Percentiles rank a stretch among this genome's conserved stretches.
These are phyloP conservation scores for Coprinellus micaceus DNA, from an alignment of 768 basidiomycete species.

Conservation along the genomic window DNA sequence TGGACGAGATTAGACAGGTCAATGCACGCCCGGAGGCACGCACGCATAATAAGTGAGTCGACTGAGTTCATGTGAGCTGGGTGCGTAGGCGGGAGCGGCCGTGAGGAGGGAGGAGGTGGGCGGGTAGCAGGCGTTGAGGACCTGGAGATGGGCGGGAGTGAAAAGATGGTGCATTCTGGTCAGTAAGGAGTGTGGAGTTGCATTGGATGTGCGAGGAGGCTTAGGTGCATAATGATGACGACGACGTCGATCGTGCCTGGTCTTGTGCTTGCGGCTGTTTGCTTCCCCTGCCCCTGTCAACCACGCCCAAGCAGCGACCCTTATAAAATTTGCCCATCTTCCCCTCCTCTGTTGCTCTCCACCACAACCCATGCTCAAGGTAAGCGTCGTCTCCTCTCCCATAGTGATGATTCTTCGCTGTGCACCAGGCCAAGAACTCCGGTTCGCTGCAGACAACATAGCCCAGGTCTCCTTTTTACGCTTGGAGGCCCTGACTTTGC, in stretches of 20 bases:
- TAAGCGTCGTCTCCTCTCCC: constrained; percentile 18
- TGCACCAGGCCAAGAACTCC: constrained; percentile 55
- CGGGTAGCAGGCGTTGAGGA: constrained; percentile 85
- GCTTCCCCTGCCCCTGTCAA: background rate
- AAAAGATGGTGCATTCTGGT: constrained; percentile 64
- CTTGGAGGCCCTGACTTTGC: constrained; percentile 47
- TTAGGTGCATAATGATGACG: background rate
- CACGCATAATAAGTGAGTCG: constrained; percentile 81
- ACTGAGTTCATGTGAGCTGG: constrained; percentile 83
- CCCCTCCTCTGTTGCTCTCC: constrained; percentile 8
- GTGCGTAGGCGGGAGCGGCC: constrained; percentile 72
- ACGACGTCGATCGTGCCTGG: background rate
- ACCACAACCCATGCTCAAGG: constrained; percentile 12
- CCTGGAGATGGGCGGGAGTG: constrained; percentile 78
- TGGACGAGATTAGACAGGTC: constrained; percentile 1
- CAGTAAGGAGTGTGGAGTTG: constrained; percentile 9
- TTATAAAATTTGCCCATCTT: background rate
- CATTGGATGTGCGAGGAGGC: background rate
- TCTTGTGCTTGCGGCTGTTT: background rate
- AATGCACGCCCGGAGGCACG: constrained; percentile 11
- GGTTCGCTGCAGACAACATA: constrained; percentile 41
- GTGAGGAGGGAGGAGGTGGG: constrained; percentile 69
- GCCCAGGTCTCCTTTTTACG: constrained; percentile 48
- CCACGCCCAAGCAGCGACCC: background rate
- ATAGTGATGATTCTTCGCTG: constrained; percentile 48